Evolutionary conservation across 129 eudicot genomes (phyloP), one percentile per base, ranked within the genome.

Genomic region (Cynara cardunculus): DNA sequence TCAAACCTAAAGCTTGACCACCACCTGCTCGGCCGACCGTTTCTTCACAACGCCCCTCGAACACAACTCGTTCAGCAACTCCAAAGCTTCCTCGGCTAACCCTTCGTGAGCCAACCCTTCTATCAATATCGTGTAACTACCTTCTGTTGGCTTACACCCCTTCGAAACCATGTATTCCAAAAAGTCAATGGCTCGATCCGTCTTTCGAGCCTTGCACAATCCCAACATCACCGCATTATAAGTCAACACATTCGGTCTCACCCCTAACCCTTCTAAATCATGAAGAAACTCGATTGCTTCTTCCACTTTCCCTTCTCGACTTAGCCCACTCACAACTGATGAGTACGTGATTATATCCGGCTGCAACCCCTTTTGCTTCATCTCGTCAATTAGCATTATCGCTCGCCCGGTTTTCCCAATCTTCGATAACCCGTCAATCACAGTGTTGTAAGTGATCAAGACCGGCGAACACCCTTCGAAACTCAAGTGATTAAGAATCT

Each of bases 61-160:
- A 69, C 93, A 91, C 80, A 94, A 80, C 88, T 91, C 93, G 9
- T 87, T 78, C 77, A 94, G 72, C 80, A 94, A 78, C 88, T 82
- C 88, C 78, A 87, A 84, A n/a, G 98, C 95, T 83, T 91, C 95
- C 53, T 91, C 77, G 0, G 82, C 81, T 0, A 83, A 81, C 2
- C 97, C 98, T 88, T 94, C 93, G 65, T 85, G 83, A 62, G 93
- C 95, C 27, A 94, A 75, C 70, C 98, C 98, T 84, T 94, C 95
- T 67, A 94, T 82, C 66, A 94, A 82, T 74, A 94, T 89, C 3
- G 89, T 91, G 80, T 94, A 94, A 2, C 88, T 94, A 44, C 82
- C 86, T 83, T 89, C 98, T 19, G 87, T 91, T 30, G 98, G 98
- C 81, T 88, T 94, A 75, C 90, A 91, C 71, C 95, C 97, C 78